A percentile compares a stretch with the other conserved stretches of the same genome.
Evolutionary conservation across 495 filamentous ascomycete genomes (phyloP).

Genomic region (Aspergillus steynii): DNA sequence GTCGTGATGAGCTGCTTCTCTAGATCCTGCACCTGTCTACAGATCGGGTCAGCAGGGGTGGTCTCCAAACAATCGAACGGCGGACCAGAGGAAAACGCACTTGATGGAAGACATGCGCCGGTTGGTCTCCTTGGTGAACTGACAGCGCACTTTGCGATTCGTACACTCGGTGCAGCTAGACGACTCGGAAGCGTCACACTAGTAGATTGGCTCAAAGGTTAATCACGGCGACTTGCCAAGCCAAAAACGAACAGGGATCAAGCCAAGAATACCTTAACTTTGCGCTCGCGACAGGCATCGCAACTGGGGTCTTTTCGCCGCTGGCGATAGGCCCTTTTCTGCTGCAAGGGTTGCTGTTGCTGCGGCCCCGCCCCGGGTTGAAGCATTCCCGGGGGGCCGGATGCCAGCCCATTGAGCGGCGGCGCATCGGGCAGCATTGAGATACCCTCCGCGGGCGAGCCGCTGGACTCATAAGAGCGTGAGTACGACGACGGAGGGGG

Average conservation of each 20-base stretch:
- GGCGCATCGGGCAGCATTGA: slow-evolving; percentile 36
- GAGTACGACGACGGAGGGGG: slow-evolving; percentile 36
- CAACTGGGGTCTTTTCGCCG: slow-evolving; percentile 95
- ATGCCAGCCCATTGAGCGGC: slow-evolving; percentile 34
- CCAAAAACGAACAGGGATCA: background rate
- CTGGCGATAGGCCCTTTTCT: slow-evolving; percentile 94
- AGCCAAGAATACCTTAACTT: slow-evolving; percentile 73
- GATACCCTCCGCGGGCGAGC: slow-evolving; percentile 40
- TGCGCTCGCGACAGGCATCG: slow-evolving; percentile 94
- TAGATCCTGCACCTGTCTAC: slow-evolving; percentile 88
- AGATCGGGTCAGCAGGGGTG: slow-evolving; percentile 20
- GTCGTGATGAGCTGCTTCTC: slow-evolving; percentile 84
- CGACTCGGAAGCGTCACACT: slow-evolving; percentile 96
- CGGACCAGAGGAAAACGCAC: slow-evolving; percentile 39
- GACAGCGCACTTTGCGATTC: slow-evolving; percentile 91
- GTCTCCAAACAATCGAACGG: slow-evolving; percentile 8
- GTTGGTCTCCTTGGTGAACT: slow-evolving; percentile 99
- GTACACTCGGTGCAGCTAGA: slow-evolving; percentile 95
- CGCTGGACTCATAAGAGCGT: slow-evolving; percentile 46
- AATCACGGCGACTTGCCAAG: slow-evolving; percentile 6
- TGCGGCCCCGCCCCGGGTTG: slow-evolving; percentile 44
- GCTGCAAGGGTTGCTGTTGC: slow-evolving; percentile 57
- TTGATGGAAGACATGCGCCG: slow-evolving; percentile 99
- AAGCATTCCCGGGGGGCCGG: slow-evolving; percentile 42
- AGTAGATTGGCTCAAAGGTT: slow-evolving; percentile 6